A percentile compares a stretch with the other conserved stretches of the same genome.
These are phyloP conservation scores for Tetrahymena malaccensis DNA, from an alignment of 73 alveolate species.

Conservation along the genomic window DNA sequence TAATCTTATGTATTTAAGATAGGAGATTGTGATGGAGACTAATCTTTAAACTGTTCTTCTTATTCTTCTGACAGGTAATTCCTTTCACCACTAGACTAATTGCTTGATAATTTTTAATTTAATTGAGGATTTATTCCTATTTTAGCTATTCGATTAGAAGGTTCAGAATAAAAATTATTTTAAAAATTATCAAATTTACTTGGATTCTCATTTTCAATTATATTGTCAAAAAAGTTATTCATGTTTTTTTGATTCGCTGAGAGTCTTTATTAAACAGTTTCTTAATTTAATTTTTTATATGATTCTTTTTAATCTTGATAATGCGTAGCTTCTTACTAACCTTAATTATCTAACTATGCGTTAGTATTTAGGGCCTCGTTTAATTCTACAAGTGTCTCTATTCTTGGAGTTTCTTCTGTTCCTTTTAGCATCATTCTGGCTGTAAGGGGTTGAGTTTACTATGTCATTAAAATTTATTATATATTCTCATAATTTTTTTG, in stretches of 20 bases:
- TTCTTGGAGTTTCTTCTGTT: background rate
- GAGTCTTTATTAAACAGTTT: too few relatives aligned
- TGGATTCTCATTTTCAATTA: background rate
- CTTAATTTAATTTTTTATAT: too few relatives aligned
- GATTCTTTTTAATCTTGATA: background rate
- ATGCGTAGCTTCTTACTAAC: background rate
- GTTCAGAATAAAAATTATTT: background rate
- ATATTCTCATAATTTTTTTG: background rate
- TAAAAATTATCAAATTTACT: too few relatives aligned
- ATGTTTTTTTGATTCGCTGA: too few relatives aligned
- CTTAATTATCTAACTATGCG: background rate
- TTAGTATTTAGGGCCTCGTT: background rate
- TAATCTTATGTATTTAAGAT: background rate
- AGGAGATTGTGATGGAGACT: background rate
- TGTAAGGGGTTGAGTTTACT: background rate
- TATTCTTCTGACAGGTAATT: background rate
- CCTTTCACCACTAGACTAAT: background rate
- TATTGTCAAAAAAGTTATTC: background rate
- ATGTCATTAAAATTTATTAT: background rate
- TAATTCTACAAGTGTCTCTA: background rate
- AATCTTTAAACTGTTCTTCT: background rate
- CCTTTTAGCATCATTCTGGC: background rate
- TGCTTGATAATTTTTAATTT: background rate
- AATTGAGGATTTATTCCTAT: background rate
- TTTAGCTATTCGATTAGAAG: background rate